Conservation (phyloP, 1,284 basidiomycete species). For the Tranzscheliella williamsii region DNA sequence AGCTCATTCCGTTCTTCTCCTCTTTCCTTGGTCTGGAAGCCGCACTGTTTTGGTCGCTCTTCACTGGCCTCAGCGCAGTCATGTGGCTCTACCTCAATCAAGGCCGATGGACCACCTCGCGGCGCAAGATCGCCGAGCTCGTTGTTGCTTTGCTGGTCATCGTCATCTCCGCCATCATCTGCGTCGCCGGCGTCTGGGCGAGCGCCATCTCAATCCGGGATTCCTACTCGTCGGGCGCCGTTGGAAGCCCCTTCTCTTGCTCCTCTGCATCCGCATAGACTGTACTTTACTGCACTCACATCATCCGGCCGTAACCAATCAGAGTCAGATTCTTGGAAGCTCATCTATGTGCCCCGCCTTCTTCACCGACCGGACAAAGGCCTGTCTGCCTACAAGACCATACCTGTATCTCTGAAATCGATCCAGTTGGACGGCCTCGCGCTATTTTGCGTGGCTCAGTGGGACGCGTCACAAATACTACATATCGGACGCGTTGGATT, state of each 20-base stretch:
- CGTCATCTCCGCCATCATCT: conserved; percentile 56
- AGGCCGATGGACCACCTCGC: conserved; percentile 19
- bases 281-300: too few species aligned
- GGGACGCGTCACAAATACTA: too few species aligned
- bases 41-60: conserved; percentile 49
- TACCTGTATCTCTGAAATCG: too few species aligned
- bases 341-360: too few species aligned
- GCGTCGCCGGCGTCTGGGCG: conserved; percentile 60
- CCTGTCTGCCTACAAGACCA: too few species aligned
- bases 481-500: too few species aligned
- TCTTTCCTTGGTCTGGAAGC: conserved; percentile 43
- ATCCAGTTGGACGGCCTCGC: too few species aligned
- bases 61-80: conserved; percentile 34
- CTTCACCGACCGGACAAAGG: too few species aligned
- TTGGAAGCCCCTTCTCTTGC: conserved; percentile 61
- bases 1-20: conserved; percentile 49
- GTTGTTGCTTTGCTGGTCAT: conserved; percentile 51
- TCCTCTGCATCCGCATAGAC: conserved; percentile 4
- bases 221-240: conserved; percentile 52
- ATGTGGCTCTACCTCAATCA: conserved; percentile 53
- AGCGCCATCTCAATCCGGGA: conserved; percentile 59
- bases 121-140: conserved; percentile 28
- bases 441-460: too few species aligned
- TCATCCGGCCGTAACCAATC: too few species aligned
- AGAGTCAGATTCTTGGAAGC: too few species aligned